phyloP scores from a whole-genome alignment of 2,329 filamentous ascomycete genomes.

The Neofusicoccum cordaticola region DNA sequence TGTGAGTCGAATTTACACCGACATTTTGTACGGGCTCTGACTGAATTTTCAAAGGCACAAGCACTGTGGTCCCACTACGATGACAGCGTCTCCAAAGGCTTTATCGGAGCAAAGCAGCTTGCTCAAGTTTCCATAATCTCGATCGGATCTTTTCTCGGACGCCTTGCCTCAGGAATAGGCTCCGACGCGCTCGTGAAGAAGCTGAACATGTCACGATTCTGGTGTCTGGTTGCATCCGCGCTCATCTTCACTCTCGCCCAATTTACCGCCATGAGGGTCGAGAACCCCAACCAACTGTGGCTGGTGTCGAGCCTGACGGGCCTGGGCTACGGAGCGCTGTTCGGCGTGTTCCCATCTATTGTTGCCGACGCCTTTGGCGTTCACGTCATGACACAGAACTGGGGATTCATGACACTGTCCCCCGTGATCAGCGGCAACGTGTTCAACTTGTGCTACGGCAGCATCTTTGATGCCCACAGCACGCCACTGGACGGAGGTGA shows the following conservation, averaged over 20 bases:
- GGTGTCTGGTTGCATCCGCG: conserved; percentile 81
- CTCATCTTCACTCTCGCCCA: conserved; percentile 78
- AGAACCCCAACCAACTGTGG: conserved; percentile 73
- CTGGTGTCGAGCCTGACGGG: conserved; percentile 81
- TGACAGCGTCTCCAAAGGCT: conserved; percentile 65
- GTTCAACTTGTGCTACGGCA: conserved; percentile 89
- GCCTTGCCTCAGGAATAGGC: conserved; percentile 71
- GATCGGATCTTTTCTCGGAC: conserved; percentile 77
- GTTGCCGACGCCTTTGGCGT: conserved; percentile 87
- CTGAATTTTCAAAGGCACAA: conserved; percentile 48
- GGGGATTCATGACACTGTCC: conserved; percentile 90
- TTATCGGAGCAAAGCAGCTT: conserved; percentile 77
- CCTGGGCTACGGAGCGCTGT: conserved; percentile 87
- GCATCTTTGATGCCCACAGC: conserved; percentile 77
- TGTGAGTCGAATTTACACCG: neutral
- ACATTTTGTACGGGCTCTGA: neutral
- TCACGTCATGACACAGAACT: conserved; percentile 85
- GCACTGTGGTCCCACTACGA: conserved; percentile 88
- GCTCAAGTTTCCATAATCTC: conserved; percentile 95
- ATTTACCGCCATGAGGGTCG: conserved; percentile 69
- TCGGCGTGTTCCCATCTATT: conserved; percentile 89
- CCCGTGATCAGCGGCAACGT: conserved; percentile 85
- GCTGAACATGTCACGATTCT: conserved; percentile 76
- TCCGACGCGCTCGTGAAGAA: conserved; percentile 86
- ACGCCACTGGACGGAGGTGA: conserved; percentile 66